Base-by-base conservation (phyloP, 495 filamentous ascomycete species). In the Penicillium odoratum region DNA sequence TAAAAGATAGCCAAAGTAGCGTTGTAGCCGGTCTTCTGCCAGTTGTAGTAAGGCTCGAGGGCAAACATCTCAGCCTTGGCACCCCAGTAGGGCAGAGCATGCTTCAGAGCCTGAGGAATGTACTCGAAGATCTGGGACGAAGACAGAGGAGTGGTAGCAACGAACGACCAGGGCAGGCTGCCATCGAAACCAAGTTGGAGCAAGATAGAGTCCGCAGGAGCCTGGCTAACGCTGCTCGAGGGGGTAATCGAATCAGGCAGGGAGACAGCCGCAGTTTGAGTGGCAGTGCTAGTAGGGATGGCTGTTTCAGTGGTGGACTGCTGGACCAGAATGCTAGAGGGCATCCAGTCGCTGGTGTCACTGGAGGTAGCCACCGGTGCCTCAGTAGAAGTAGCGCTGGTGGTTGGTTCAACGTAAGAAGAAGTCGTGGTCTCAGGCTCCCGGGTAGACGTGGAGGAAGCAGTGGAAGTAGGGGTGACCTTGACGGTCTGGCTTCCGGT, bases 161-260 rank as follows among this genome's bases (percentile, higher is more conserved):
- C 89, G 66, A 93, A 96, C 6, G 75, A 71, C 70, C 94, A 98
- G 67, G 95, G 92, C 58, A 95, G 82, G 5, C 80, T 76, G 63
- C 85, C 85, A 28, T 83, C 74, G 80, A 97, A 96, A 11, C 91
- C 95, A 56, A 98, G 78, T 64, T 97, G 91, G 59, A 97, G 85
- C 60, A 92, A 68, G 18, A 80, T 79, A 1, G 82, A 83, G 62
- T 89, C 88, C 3, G 74, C 66, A 2, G 93, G 91, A 42, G 72
- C 68, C 18, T 69, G 48, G 13, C 74, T 70, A n/a, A 78, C 64
- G 34, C 78, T 78, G 33, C 73, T 78, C 26, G 82, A 77, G 9
- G 93, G 92, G 21, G 83, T 80, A 58, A 98, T 94, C 29, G 89
- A 82, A 57, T 82, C 83, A 9, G 93, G 92, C 43, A 95, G 77